Conservation (phyloP, 768 basidiomycete species). For the Mycena epipterygia region DNA sequence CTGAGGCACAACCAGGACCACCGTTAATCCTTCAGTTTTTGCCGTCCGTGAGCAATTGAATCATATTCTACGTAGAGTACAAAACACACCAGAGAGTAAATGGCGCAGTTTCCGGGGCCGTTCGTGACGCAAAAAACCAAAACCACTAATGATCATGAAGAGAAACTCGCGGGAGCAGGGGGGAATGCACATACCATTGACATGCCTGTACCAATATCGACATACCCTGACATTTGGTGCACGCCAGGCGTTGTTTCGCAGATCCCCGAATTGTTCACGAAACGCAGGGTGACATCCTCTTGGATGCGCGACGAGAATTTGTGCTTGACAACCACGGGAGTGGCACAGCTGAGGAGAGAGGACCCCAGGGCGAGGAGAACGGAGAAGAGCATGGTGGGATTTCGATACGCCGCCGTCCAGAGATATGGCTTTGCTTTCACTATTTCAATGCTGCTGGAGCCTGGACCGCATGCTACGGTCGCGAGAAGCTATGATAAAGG, state of each 20-base stretch:
- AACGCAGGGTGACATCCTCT: slow-evolving; percentile 35
- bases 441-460: not conserved
- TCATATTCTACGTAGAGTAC: not conserved
- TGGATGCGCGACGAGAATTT: slow-evolving; percentile 32
- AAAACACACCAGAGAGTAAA: slow-evolving; percentile 71
- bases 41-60: not conserved
- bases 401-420: not conserved
- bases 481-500: not conserved
- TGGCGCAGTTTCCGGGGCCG: slow-evolving; percentile 71
- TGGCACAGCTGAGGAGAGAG: slow-evolving; percentile 7
- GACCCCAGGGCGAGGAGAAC: slow-evolving; percentile 12
- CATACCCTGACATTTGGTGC: slow-evolving; percentile 64
- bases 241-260: slow-evolving; percentile 68
- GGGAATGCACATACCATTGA: slow-evolving; percentile 55
- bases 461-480: not conserved
- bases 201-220: slow-evolving; percentile 63
- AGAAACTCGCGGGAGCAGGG: not conserved
- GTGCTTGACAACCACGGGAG: slow-evolving; percentile 11
- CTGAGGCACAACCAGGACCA: slow-evolving; percentile 73
- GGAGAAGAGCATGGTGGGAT: slow-evolving; percentile 22
- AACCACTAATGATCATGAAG: slow-evolving; percentile 66
- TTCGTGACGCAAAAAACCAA: slow-evolving; percentile 80
- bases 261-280: slow-evolving; percentile 61
- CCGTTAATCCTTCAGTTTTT: slow-evolving; percentile 50
- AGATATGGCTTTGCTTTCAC: not conserved